Conservation (phyloP, 2,329 filamentous ascomycete species). For the Fusarium metavorans region DNA sequence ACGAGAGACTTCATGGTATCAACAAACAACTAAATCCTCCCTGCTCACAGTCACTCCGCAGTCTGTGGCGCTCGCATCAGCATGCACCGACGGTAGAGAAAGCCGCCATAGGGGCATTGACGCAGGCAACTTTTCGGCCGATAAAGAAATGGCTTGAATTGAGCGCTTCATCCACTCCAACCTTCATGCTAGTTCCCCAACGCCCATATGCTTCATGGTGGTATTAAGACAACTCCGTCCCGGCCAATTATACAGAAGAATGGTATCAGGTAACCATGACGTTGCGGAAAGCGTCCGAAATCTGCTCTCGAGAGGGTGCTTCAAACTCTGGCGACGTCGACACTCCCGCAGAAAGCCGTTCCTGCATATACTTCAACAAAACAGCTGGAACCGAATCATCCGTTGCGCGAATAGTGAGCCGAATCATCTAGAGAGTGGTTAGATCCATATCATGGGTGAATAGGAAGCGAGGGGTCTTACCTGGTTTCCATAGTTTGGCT, state of each 20-base stretch:
- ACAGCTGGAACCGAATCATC: conserved; percentile 88
- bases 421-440: conserved; percentile 79
- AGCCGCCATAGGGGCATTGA: conserved; percentile 18
- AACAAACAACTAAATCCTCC: conserved; percentile 41
- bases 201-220: conserved; percentile 49
- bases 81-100: conserved; percentile 16
- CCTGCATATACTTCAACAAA: conserved; percentile 88
- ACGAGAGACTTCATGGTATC: conserved; percentile 41
- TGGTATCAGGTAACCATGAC: conserved; percentile 61
- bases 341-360: conserved; percentile 73
- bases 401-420: conserved; percentile 92
- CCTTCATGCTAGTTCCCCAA: conserved; percentile 46
- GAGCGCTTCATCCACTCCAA: conserved; percentile 38
- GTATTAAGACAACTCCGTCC: conserved; percentile 44
- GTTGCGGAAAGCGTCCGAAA: conserved; percentile 67
- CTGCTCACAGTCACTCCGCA: conserved; percentile 30
- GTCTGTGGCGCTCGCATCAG: conserved; percentile 16
- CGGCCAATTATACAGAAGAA: conserved; percentile 41
- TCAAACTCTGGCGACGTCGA: conserved; percentile 55
- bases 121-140: conserved; percentile 32
- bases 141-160: conserved; percentile 36
- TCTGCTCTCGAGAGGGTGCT: conserved; percentile 61
- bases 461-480: conserved; percentile 66
- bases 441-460: conserved; percentile 9
- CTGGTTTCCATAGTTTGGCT: conserved; percentile 93